Conservation (phyloP, 2,329 filamentous ascomycete species). For the Mollisiaceae sp. region DNA sequence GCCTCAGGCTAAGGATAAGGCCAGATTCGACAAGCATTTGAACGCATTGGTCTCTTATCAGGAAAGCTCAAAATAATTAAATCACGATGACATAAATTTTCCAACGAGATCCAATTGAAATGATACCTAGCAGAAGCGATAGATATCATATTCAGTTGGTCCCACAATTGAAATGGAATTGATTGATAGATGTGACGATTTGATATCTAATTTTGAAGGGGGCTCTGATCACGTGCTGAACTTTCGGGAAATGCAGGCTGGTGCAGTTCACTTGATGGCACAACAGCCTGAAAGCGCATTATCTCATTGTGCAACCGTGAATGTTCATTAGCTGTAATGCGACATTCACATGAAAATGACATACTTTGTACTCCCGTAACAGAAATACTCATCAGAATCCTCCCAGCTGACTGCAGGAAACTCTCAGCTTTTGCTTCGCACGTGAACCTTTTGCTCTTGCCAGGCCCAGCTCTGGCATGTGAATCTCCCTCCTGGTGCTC, state of each 20-base stretch:
- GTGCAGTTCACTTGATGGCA: background rate
- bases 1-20: background rate
- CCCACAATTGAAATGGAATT: background rate
- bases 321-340: background rate
- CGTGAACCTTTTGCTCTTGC: background rate
- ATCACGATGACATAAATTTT: no score
- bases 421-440: conserved; percentile 8
- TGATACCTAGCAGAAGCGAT: background rate
- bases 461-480: background rate
- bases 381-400: conserved; percentile 2
- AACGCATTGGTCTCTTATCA: no score
- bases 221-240: background rate
- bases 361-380: conserved; percentile 1
- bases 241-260: background rate
- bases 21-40: background rate
- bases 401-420: conserved; percentile 3
- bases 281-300: background rate
- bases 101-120: no score
- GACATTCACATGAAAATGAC: conserved; percentile 2
- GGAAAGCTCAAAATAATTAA: no score
- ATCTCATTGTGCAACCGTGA: background rate
- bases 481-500: no score
- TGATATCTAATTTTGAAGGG: background rate
- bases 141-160: background rate
- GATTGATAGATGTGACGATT: background rate